Evolutionary conservation across 83 land plant species (phyloP), one percentile per base, ranked within the genome.

Genomic region (Diphasiastrum complanatum): DNA sequence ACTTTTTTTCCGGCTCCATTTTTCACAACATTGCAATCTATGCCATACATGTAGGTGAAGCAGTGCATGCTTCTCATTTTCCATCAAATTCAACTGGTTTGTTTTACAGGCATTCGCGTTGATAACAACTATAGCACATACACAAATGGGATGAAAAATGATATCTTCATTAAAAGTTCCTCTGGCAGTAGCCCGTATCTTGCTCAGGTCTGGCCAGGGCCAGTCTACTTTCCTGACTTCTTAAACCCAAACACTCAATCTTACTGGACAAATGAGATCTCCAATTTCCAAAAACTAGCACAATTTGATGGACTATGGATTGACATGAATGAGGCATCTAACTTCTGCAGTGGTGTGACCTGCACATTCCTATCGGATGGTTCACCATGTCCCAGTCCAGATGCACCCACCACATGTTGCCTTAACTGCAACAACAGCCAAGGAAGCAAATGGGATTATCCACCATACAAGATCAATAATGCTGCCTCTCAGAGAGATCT

Each of bases 301-400:
- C 93, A 93, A 1, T 80, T 90, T 26, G 89, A 90, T 45, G 96
- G 96, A 16, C 71, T 90, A 0, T 90, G 96, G 96, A 83, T 90
- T n/a, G 96, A 86, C 72, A 90, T 86, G 96, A 90, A 90, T 57
- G 93, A 90, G 26, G 84, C 80, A 20, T 79, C 96, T 8, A 90
- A 86, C 54, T 90, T 90, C 51, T 86, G 93, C 59, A 69, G 66
- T 16, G 89, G 86, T 5, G 61, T 30, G 8, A 50, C 30, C 18
- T 73, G 76, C 36, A 33, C 47, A 8, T 31, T 59, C 1, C 74
- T 60, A 16, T 24, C 71, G 31, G 53, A 71, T 14, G 28, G n/a
- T n/a, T n/a, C 33, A 25, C 23, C 65, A 10, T 58, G 61, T 43
- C 35, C 43, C 0, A 33, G 16, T 23, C 58, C 57, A 2, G 11